Base-by-base conservation (phyloP, 768 basidiomycete genomes). In the Auricularia heimuer region DNA sequence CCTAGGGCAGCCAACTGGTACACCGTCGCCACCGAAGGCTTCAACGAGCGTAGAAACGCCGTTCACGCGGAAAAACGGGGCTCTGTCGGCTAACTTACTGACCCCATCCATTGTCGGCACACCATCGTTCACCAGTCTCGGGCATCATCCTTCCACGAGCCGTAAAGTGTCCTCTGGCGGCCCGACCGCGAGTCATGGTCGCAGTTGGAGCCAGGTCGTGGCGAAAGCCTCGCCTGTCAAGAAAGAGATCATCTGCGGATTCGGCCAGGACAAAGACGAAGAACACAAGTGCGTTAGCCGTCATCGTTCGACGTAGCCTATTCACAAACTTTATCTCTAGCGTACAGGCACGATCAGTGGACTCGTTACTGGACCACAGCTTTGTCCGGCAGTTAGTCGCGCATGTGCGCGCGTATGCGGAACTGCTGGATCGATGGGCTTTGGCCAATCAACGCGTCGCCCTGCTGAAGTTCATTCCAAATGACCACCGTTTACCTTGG, bases 351-450 rank as follows among this genome's bases (percentile, higher is more conserved):
- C 62, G 7, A 34, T 56, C 33, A 62, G 51, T 73, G 68, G 24
- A 66, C 76, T 29, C 66, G 14, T 54, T 67, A 29, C 78, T 83
- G 56, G 72, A 79, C 37, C 67, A 72, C 29, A 39, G 47, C 12
- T 64, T 61, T 4, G 51, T 60, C 29, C 4, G 56, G 2, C 69
- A 74, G 8, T 70, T 82, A 62, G 77, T 68, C 6, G 66, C 67
- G 58, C 90, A 94, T 72, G 78, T 93, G 24, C 75, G 85, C 54
- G 78, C 80, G 1, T 94, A 94, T 71, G 88, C 89, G 4, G 90
- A 94, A 64, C 76, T 88, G 67, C 77, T 94, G 29, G 84, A 85
- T 68, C 77, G 85, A 54, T 94, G 92, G 93, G 76, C 84, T 67
- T 72, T 92, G 63, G 77, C 82, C 68, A 79, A 84, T 47, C 89